Percentiles rank a stretch among this genome's conserved stretches.
Evolutionary conservation across 495 filamentous ascomycete species (phyloP).

Genomic region (Hyaloscypha bicolor): DNA sequence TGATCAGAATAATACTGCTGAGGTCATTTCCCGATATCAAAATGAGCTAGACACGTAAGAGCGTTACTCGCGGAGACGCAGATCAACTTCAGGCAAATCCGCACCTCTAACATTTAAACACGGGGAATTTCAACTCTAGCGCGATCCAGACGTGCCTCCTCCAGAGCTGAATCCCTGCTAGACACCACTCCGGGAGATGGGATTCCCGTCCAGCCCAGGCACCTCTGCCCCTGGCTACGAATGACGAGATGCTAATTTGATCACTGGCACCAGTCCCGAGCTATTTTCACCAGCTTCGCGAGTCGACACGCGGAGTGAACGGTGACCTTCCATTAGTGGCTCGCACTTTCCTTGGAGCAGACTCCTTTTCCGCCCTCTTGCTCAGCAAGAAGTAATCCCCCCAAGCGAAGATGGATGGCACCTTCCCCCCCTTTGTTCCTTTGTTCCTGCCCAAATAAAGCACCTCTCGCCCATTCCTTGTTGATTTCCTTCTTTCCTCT

Average conservation of each 20-base stretch:
- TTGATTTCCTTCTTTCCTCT: constrained; percentile 9
- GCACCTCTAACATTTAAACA: not conserved
- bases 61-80: not conserved
- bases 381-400: too few relatives aligned
- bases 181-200: constrained; percentile 10
- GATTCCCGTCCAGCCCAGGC: constrained; percentile 8
- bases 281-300: not conserved
- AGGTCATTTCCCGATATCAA: not conserved
- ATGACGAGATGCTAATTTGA: constrained; percentile 10
- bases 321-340: not conserved
- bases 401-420: not conserved
- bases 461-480: constrained; percentile 12
- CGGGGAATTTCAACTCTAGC: not conserved
- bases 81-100: not conserved
- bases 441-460: constrained; percentile 15
- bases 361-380: not conserved
- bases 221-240: not conserved
- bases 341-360: not conserved
- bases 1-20: not conserved
- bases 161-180: constrained; percentile 9
- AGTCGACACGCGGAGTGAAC: not conserved
- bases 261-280: not conserved
- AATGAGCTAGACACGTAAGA: not conserved
- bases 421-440: not conserved
- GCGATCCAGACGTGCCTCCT: not conserved